Evolutionary conservation across 306 rosid species (phyloP).

Genomic region (Argentina anserina): DNA sequence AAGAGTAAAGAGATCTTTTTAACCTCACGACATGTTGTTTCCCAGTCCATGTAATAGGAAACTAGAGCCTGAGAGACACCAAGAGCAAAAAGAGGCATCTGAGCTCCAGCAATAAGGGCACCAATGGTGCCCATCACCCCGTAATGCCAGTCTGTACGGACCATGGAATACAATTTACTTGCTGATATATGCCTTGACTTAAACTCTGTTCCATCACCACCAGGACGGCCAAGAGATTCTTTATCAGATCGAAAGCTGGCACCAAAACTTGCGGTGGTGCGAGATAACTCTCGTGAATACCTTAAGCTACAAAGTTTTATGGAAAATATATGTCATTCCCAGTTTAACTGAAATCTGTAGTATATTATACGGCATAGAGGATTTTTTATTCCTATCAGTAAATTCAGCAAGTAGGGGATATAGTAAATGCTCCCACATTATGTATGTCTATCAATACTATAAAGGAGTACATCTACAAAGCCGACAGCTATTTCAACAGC

Average conservation of each 20-base stretch:
- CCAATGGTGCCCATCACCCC: slow-evolving; percentile 70
- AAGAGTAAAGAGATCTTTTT: slow-evolving; percentile 71
- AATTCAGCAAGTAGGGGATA: not conserved
- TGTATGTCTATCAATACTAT: not conserved
- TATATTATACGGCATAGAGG: not conserved
- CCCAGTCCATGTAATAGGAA: slow-evolving; percentile 92
- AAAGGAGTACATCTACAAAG: not conserved
- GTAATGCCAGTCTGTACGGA: slow-evolving; percentile 79
- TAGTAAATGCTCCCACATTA: not conserved
- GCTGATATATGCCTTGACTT: slow-evolving; percentile 52
- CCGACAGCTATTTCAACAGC: slow-evolving; percentile 5
- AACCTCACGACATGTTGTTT: slow-evolving; percentile 66
- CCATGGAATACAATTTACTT: slow-evolving; percentile 71
- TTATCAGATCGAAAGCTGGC: slow-evolving; percentile 90
- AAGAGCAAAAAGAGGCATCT: slow-evolving; percentile 94
- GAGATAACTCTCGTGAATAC: slow-evolving; percentile 72
- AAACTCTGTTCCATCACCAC: slow-evolving; percentile 53
- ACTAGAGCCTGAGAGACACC: slow-evolving; percentile 96
- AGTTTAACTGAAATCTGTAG: not conserved
- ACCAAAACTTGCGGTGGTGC: slow-evolving; percentile 59
- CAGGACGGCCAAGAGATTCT: slow-evolving; percentile 57
- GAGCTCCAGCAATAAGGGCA: slow-evolving; percentile 89
- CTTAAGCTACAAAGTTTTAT: slow-evolving; percentile 38
- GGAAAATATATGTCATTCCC: not conserved
- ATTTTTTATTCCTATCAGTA: not conserved